These are phyloP conservation scores for Arabidopsis lyrata DNA, from an alignment of 441 rosid genomes.

Conservation along the genomic window DNA sequence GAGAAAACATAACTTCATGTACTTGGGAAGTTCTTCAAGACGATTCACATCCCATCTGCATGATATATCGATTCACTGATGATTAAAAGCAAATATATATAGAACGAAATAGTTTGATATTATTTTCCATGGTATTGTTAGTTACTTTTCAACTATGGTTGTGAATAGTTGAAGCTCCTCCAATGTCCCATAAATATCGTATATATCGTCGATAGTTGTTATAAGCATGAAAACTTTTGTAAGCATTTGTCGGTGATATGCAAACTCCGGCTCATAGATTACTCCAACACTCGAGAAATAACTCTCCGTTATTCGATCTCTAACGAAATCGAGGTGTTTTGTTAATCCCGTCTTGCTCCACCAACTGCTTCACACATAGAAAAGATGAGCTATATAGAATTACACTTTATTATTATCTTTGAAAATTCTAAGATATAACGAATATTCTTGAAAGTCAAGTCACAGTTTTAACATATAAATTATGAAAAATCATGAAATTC, in stretches of 20 bases:
- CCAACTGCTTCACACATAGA: conserved; percentile 40
- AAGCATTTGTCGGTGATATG: conserved; percentile 23
- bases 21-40: conserved; percentile 45
- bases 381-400: too few species aligned
- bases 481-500: not conserved
- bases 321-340: conserved; percentile 43
- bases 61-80: not conserved
- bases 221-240: conserved; percentile 24
- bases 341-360: conserved; percentile 39
- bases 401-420: too few species aligned
- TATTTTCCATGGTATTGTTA: too few species aligned
- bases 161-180: conserved; percentile 51
- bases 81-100: not conserved
- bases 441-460: not conserved
- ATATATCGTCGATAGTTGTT: conserved; percentile 45
- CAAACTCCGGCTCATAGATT: conserved; percentile 30
- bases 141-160: conserved; percentile 39
- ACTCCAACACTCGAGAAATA: conserved; percentile 46
- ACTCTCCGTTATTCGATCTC: conserved; percentile 48
- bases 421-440: too few species aligned
- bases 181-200: conserved; percentile 48
- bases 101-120: not conserved
- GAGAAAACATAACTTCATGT: conserved; percentile 39
- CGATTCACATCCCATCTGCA: conserved; percentile 42
- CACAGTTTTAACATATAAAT: not conserved